Evolutionary conservation across 2,329 filamentous ascomycete species (phyloP).

Genomic region (Xylariaceae sp.): DNA sequence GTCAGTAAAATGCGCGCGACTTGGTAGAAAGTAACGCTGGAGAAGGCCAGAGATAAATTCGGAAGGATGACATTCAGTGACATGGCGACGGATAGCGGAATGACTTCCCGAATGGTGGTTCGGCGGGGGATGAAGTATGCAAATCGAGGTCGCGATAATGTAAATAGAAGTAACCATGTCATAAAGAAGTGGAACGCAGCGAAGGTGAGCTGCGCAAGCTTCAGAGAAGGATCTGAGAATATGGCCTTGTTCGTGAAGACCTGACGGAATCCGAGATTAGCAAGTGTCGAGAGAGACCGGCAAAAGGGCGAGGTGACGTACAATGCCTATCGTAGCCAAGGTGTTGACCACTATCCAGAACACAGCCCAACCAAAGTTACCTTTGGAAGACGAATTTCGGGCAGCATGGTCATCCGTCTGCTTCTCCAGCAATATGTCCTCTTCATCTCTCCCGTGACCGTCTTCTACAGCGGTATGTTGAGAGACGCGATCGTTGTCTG

Average conservation of each 20-base stretch:
- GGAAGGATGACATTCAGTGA: slow-evolving; percentile 70
- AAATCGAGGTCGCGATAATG: slow-evolving; percentile 60
- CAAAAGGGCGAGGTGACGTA: too few relatives aligned
- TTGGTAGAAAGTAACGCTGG: slow-evolving; percentile 71
- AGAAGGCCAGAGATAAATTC: slow-evolving; percentile 69
- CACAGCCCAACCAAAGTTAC: slow-evolving; percentile 43
- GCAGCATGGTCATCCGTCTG: slow-evolving; percentile 36
- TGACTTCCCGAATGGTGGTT: slow-evolving; percentile 57
- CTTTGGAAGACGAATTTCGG: slow-evolving; percentile 37
- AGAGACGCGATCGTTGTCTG: slow-evolving; percentile 37
- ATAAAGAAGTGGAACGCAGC: slow-evolving; percentile 70
- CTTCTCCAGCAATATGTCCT: slow-evolving; percentile 44
- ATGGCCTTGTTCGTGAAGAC: slow-evolving; percentile 73
- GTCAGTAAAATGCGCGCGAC: slow-evolving; percentile 69
- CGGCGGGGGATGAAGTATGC: slow-evolving; percentile 62
- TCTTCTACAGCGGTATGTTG: slow-evolving; percentile 41
- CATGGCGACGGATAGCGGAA: slow-evolving; percentile 69
- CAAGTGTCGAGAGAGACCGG: slow-evolving; percentile 12
- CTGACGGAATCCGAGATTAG: slow-evolving; percentile 39
- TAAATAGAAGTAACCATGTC: slow-evolving; percentile 65
- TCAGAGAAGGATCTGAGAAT: slow-evolving; percentile 64
- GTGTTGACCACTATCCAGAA: slow-evolving; percentile 66
- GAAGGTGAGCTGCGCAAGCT: slow-evolving; percentile 66
- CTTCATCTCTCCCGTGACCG: slow-evolving; percentile 40
- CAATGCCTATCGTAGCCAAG: slow-evolving; percentile 64